These are phyloP conservation scores for Yamadazyma pseudoaaseri DNA, from an alignment of 1,139 yeast genomes.

Conservation along the genomic window DNA sequence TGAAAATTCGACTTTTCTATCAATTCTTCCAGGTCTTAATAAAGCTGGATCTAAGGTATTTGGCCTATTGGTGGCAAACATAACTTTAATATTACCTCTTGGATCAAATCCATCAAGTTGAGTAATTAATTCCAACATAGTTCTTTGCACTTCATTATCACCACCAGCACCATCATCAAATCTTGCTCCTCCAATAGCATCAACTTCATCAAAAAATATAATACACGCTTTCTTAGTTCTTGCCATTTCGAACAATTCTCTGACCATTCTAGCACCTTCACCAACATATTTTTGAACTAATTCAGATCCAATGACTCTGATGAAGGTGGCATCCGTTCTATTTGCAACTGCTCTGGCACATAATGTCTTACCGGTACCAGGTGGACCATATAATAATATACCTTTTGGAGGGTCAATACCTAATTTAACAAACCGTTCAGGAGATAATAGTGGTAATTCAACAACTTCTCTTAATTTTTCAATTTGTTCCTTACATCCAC, in stretches of 20 bases:
- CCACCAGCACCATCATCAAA: constrained; percentile 99
- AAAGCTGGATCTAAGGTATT: constrained; percentile 97
- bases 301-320: constrained; percentile 96
- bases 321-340: constrained; percentile 97
- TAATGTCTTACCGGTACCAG: constrained; percentile 97
- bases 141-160: constrained; percentile 97
- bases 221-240: constrained; percentile 97
- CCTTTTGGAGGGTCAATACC: constrained; percentile 99
- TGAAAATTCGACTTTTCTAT: constrained; percentile 95
- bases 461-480: constrained; percentile 97
- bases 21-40: constrained; percentile 96
- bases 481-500: constrained; percentile 97
- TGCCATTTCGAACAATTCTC: constrained; percentile 98
- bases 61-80: constrained; percentile 98
- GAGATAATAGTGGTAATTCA: constrained; percentile 89
- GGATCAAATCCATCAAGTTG: constrained; percentile 98
- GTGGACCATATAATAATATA: constrained; percentile 92
- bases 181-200: constrained; percentile 98
- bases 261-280: constrained; percentile 99
- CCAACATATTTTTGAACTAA: constrained; percentile 97
- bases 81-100: constrained; percentile 96
- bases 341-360: constrained; percentile 99
- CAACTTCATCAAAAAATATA: constrained; percentile 94
- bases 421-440: constrained; percentile 91
- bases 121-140: constrained; percentile 96